Base-by-base conservation (phyloP, 1,139 yeast species). In the Kodamaea sp. region DNA sequence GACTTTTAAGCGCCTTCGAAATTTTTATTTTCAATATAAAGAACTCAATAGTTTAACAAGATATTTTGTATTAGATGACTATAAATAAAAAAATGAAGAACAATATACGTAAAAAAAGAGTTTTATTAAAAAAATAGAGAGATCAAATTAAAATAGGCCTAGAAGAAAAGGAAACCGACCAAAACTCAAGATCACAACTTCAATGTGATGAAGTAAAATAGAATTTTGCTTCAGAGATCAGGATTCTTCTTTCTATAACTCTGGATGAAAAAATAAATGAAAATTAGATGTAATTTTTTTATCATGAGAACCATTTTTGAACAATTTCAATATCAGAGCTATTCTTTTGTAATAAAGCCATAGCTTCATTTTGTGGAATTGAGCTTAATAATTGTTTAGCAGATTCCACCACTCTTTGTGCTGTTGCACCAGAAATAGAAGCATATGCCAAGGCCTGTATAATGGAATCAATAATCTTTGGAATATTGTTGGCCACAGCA, bases 401-500 rank as follows among this genome's bases (percentile, higher is more conserved):
- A 7, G 89, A 73, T 6, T 63, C 65, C 4, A 84, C 84, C 7
- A 78, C 78, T 34, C 75, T 73, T 45, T 78, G 80, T 1, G 92
- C 92, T 11, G 82, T 75, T 47, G 75, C 73, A 10, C 95, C 97
- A 29, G 71, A 66, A 34, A 92, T 70, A 1, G 92, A 68, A 12
- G 77, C 80, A 54, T 80, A 81, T 12, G 78, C 71, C 42, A 90
- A 65, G 1, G 96, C 96, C 60, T 84, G 88, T 30, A 89, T 72
- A 23, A 90, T 85, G 32, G 78, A 67, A 40, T 85, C 90, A 36
- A 89, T 77, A 7, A 84, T 79, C 49, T 77, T 74, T n/a, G 84
- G 80, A 9, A 80, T 60, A 44, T 81, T 80, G 12, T 69, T 57
- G 24, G 67, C 60, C 31, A 88, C 77, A 4, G 81, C 69, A 4